phyloP scores from a whole-genome alignment of 129 eudicot species.

The Flaveria linearis region DNA sequence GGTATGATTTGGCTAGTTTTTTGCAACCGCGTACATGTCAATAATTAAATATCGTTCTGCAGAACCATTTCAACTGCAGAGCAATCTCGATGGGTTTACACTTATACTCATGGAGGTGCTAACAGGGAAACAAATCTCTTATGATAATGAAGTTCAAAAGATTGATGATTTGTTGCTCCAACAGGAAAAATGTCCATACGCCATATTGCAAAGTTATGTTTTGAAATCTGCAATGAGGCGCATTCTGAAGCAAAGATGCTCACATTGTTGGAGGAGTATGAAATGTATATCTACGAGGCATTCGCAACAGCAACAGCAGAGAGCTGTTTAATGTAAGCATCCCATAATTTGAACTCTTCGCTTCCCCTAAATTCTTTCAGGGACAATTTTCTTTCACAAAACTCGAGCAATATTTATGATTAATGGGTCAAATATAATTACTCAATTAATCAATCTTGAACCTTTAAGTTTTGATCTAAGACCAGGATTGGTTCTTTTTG shows the following conservation, averaged over 20 bases:
- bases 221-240: constrained; percentile 24
- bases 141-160: not conserved
- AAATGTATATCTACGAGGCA: not conserved
- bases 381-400: not conserved
- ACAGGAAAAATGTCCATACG: constrained; percentile 10
- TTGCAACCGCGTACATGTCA: not conserved
- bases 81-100: constrained; percentile 17
- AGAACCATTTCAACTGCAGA: constrained; percentile 8
- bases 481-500: too few relatives aligned
- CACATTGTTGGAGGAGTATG: constrained; percentile 10
- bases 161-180: not conserved
- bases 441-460: not conserved
- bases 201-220: constrained; percentile 6
- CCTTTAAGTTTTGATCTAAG: not conserved
- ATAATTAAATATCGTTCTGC: not conserved
- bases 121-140: constrained; percentile 15
- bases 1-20: not conserved
- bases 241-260: constrained; percentile 19
- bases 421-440: not conserved
- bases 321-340: constrained; percentile 16
- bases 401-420: not conserved
- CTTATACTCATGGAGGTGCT: constrained; percentile 8
- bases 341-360: not conserved
- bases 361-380: not conserved
- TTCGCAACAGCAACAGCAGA: constrained; percentile 3